A percentile compares a stretch with the other conserved stretches of the same genome.
phyloP scores from a whole-genome alignment of 2,329 filamentous ascomycete species.

The Phialophora macrospora region DNA sequence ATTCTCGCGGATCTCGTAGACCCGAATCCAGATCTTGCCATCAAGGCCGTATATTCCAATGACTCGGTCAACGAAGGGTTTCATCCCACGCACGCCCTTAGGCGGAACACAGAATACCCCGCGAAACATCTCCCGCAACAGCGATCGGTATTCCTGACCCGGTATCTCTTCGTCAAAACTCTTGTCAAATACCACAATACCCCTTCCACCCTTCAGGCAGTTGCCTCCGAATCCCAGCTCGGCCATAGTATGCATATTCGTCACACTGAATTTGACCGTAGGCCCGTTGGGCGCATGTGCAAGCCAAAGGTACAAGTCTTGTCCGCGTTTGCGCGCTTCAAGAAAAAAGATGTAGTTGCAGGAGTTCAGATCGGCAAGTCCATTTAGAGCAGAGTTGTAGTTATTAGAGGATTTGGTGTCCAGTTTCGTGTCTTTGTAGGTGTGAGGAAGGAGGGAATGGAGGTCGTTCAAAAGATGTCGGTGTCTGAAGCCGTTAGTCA shows the following conservation, averaged over 20 bases:
- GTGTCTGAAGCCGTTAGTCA: conserved; percentile 63
- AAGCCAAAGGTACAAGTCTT: conserved; percentile 94
- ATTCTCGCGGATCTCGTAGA: conserved; percentile 85
- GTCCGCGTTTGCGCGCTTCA: conserved; percentile 83
- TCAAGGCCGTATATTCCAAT: conserved; percentile 90
- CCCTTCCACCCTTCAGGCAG: conserved; percentile 89
- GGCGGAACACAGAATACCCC: conserved; percentile 93
- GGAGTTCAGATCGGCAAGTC: conserved; percentile 77
- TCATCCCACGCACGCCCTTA: conserved; percentile 77
- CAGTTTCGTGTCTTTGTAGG: conserved; percentile 92
- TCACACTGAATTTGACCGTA: conserved; percentile 62
- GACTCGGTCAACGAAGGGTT: conserved; percentile 95
- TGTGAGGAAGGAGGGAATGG: conserved; percentile 84
- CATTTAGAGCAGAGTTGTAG: conserved; percentile 76
- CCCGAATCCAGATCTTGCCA: conserved; percentile 93
- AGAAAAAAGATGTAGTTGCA: conserved; percentile 96
- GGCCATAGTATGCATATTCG: conserved; percentile 87
- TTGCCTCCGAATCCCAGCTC: conserved; percentile 97
- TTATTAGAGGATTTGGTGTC: conserved; percentile 78
- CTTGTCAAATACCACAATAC: conserved; percentile 87
- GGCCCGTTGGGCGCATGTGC: conserved; percentile 86
- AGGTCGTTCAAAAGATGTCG: conserved; percentile 92
- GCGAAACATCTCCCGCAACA: conserved; percentile 82
- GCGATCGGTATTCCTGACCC: conserved; percentile 51
- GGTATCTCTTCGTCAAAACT: conserved; percentile 78